phyloP scores from a whole-genome alignment of 2,329 filamentous ascomycete species.

The Neofusicoccum umdonicola region DNA sequence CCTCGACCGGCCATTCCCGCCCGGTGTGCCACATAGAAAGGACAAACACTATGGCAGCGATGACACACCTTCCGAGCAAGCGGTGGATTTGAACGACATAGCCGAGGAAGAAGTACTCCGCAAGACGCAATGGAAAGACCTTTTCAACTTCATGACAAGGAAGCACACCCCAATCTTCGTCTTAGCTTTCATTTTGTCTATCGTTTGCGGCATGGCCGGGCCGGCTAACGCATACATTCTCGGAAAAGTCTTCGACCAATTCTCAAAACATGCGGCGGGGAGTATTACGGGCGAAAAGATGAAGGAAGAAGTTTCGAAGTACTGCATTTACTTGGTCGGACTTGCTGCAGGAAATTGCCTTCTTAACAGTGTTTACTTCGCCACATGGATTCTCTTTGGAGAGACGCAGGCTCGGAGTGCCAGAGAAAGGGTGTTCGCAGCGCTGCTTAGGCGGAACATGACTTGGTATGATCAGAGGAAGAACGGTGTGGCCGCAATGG shows the following conservation, averaged over 20 bases:
- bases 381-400: constrained; percentile 72
- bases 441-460: constrained; percentile 70
- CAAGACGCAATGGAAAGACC: constrained; percentile 47
- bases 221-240: constrained; percentile 68
- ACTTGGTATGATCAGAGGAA: constrained; percentile 76
- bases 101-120: constrained; percentile 22
- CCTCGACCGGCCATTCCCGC: not conserved
- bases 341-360: constrained; percentile 67
- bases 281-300: constrained; percentile 51
- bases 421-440: constrained; percentile 63
- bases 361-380: constrained; percentile 64
- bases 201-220: constrained; percentile 60
- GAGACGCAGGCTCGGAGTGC: constrained; percentile 72
- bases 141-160: constrained; percentile 72
- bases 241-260: constrained; percentile 70
- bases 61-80: not conserved
- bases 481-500: constrained; percentile 69
- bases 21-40: not conserved
- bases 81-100: not conserved
- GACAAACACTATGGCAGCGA: not conserved
- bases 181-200: constrained; percentile 56
- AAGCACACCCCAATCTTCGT: constrained; percentile 57
- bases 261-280: constrained; percentile 64
- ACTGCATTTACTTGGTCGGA: constrained; percentile 61
- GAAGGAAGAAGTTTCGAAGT: constrained; percentile 55